These are phyloP conservation scores for Mucor circinelloides DNA, from an alignment of 371 early-diverging fungal species.

Conservation along the genomic window DNA sequence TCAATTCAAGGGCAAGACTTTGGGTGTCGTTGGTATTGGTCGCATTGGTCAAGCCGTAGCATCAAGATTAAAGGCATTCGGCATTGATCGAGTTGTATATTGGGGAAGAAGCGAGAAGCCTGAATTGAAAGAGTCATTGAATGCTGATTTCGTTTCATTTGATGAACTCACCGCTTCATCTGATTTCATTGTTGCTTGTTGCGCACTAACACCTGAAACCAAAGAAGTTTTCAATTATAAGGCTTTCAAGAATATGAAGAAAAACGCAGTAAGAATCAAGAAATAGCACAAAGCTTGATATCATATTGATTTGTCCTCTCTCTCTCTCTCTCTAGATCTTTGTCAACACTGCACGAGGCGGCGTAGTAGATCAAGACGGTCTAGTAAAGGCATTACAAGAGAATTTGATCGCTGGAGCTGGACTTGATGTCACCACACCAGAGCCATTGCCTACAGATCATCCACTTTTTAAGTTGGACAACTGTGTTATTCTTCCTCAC, in stretches of 20 bases:
- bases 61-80: constrained; percentile 72
- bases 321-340: constrained; percentile 55
- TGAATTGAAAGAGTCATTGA: constrained; percentile 28
- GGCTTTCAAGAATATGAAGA: constrained; percentile 75
- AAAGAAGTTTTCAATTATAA: constrained; percentile 66
- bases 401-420: constrained; percentile 70
- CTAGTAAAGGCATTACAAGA: constrained; percentile 72
- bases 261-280: constrained; percentile 50
- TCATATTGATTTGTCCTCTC: neutral
- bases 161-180: constrained; percentile 61
- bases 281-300: neutral
- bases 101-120: constrained; percentile 47
- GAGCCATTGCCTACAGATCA: constrained; percentile 77
- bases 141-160: constrained; percentile 53
- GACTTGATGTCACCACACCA: constrained; percentile 87
- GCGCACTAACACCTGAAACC: constrained; percentile 74
- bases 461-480: constrained; percentile 60
- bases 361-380: constrained; percentile 76
- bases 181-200: constrained; percentile 78
- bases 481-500: constrained; percentile 77
- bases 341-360: constrained; percentile 85
- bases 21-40: constrained; percentile 88
- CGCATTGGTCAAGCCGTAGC: constrained; percentile 84
- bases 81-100: constrained; percentile 63
- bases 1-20: constrained; percentile 73